phyloP scores from a whole-genome alignment of 2,329 filamentous ascomycete species.

The Xylariales sp. region DNA sequence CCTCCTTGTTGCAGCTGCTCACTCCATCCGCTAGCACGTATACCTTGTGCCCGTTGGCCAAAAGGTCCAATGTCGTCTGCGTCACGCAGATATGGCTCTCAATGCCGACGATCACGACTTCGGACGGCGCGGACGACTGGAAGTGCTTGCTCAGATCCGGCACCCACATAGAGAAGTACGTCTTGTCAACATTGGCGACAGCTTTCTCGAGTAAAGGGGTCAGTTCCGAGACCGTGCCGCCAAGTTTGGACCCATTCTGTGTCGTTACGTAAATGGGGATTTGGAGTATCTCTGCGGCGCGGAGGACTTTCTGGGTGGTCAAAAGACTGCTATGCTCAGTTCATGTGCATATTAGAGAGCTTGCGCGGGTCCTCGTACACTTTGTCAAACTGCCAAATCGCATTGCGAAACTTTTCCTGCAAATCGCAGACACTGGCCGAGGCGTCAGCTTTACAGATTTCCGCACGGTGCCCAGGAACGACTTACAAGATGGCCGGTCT shows the following conservation, averaged over 20 bases:
- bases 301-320: slow-evolving; percentile 65
- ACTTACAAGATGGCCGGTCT: slow-evolving; percentile 48
- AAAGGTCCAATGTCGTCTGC: slow-evolving; percentile 81
- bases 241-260: slow-evolving; percentile 74
- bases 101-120: slow-evolving; percentile 81
- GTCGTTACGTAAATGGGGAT: slow-evolving; percentile 85
- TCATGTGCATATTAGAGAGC: slow-evolving; percentile 5
- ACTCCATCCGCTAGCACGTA: slow-evolving; percentile 89
- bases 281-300: slow-evolving; percentile 57
- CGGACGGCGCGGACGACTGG: slow-evolving; percentile 32
- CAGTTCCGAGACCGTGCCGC: slow-evolving; percentile 73
- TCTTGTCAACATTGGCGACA: slow-evolving; percentile 70
- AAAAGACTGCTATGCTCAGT: slow-evolving; percentile 44
- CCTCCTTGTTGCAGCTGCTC: slow-evolving; percentile 77
- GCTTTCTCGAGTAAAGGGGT: slow-evolving; percentile 46
- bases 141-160: slow-evolving; percentile 53
- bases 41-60: slow-evolving; percentile 70
- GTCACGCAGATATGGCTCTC: slow-evolving; percentile 93
- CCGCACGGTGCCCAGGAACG: not conserved
- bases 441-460: not conserved
- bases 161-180: slow-evolving; percentile 81
- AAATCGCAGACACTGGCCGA: slow-evolving; percentile 77
- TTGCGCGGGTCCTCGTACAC: slow-evolving; percentile 47
- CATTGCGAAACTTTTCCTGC: slow-evolving; percentile 84
- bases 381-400: slow-evolving; percentile 80